Evolutionary conservation across 2,329 filamentous ascomycete species (phyloP).

Genomic region (Metarhizium brunneum): DNA sequence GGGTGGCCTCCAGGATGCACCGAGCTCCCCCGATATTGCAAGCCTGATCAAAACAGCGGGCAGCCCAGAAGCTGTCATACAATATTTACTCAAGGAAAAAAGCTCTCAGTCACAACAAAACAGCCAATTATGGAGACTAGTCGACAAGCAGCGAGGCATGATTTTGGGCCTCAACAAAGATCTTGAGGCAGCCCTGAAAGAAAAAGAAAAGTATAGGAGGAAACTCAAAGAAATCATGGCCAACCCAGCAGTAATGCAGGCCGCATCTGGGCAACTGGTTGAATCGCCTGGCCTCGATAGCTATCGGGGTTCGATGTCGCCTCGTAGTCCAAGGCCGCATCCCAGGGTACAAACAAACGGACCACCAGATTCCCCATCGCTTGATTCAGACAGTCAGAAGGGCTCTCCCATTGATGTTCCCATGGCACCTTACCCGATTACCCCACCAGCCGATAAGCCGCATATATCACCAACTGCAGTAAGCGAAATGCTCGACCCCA

Average conservation of each 20-base stretch:
- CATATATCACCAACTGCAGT: slow-evolving; percentile 33
- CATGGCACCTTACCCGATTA: slow-evolving; percentile 56
- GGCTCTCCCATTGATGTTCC: slow-evolving; percentile 50
- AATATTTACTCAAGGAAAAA: slow-evolving; percentile 85
- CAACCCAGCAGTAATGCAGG: slow-evolving; percentile 22
- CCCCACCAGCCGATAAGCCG: slow-evolving; percentile 47
- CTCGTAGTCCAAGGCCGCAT: slow-evolving; percentile 15
- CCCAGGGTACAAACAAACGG: slow-evolving; percentile 2
- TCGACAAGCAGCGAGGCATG: slow-evolving; percentile 93
- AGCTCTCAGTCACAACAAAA: slow-evolving; percentile 83
- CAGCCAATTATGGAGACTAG: slow-evolving; percentile 83
- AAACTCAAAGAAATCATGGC: slow-evolving; percentile 71
- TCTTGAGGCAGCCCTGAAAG: slow-evolving; percentile 79
- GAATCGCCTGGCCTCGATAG: slow-evolving; percentile 5
- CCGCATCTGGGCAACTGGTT: slow-evolving; percentile 14
- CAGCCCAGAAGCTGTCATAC: slow-evolving; percentile 79
- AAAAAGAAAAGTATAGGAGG: slow-evolving; percentile 88
- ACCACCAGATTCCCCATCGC: slow-evolving; percentile 3
- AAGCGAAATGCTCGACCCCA: slow-evolving; percentile 43
- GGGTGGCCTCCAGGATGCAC: slow-evolving; percentile 45
- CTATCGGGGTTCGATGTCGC: slow-evolving; percentile 8
- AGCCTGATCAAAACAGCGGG: slow-evolving; percentile 75
- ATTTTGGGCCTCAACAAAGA: slow-evolving; percentile 92
- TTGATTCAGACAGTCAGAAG: slow-evolving; percentile 39
- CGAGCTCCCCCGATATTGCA: slow-evolving; percentile 66